phyloP scores from a whole-genome alignment of 306 rosid species.

The Cucumis hystrix region DNA sequence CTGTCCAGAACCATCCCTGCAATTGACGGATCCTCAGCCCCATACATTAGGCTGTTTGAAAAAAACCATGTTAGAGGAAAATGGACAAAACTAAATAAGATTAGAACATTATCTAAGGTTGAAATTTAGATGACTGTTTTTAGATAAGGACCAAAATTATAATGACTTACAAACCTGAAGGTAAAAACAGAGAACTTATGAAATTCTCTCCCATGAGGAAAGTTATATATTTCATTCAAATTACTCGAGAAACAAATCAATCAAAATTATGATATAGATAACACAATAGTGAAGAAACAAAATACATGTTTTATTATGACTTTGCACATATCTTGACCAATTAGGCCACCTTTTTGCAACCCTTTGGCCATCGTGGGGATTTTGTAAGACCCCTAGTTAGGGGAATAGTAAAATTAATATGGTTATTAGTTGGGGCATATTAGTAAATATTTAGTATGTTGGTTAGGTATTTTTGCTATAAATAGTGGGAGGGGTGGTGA shows the following conservation, averaged over 20 bases:
- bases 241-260: neutral
- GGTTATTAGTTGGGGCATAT: too few relatives aligned
- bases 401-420: too few relatives aligned
- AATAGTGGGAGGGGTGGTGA: too few relatives aligned
- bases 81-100: slow-evolving; percentile 5
- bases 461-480: too few relatives aligned
- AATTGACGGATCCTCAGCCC: slow-evolving; percentile 95
- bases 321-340: neutral
- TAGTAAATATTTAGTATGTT: too few relatives aligned
- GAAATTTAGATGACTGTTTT: neutral
- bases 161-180: neutral
- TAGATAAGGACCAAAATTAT: neutral
- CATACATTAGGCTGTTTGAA: slow-evolving; percentile 82
- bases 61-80: slow-evolving; percentile 20
- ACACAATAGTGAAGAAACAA: neutral
- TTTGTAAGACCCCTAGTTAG: too few relatives aligned
- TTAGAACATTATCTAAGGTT: neutral
- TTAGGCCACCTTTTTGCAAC: neutral
- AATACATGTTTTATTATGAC: neutral
- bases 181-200: neutral
- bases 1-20: slow-evolving; percentile 98
- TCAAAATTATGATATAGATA: neutral
- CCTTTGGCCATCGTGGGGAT: neutral
- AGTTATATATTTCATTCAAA: neutral
- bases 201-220: neutral